phyloP scores from a whole-genome alignment of 2,329 filamentous ascomycete genomes.

The Phialophora tarda region DNA sequence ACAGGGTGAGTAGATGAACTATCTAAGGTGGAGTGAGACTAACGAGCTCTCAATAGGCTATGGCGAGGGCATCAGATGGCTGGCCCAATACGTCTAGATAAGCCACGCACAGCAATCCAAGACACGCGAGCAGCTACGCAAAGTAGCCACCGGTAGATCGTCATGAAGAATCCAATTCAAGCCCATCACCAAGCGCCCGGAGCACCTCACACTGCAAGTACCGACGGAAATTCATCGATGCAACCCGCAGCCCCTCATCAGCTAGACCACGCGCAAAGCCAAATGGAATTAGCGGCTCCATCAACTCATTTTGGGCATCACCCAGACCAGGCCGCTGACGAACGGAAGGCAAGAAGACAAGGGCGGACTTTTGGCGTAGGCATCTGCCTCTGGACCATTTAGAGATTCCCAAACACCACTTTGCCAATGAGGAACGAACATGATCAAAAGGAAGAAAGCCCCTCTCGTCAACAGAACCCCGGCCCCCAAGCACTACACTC shows the following conservation, averaged over 20 bases:
- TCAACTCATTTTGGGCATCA: not conserved
- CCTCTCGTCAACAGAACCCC: not conserved
- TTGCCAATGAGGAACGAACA: not conserved
- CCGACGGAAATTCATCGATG: not conserved
- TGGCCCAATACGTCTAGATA: constrained; percentile 84
- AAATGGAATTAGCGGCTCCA: not conserved
- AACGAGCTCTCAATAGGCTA: constrained; percentile 63
- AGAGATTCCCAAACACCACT: not conserved
- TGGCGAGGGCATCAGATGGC: constrained; percentile 87
- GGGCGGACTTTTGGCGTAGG: not conserved
- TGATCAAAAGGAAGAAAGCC: not conserved
- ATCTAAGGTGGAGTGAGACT: constrained; percentile 11
- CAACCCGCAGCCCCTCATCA: not conserved
- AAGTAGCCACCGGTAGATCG: not conserved
- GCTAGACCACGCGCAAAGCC: not conserved
- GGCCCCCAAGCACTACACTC: not conserved
- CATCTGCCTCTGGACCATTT: not conserved
- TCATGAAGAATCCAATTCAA: not conserved
- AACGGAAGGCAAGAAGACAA: not conserved
- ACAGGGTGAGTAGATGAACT: constrained; percentile 69
- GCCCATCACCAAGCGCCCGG: not conserved
- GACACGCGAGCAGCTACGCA: not conserved
- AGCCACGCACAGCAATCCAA: not conserved
- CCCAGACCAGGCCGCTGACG: not conserved
- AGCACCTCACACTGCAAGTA: not conserved